Evolutionary conservation across 306 rosid genomes (phyloP), one percentile per base, ranked within the genome.

Genomic region (Medicago arabica): DNA sequence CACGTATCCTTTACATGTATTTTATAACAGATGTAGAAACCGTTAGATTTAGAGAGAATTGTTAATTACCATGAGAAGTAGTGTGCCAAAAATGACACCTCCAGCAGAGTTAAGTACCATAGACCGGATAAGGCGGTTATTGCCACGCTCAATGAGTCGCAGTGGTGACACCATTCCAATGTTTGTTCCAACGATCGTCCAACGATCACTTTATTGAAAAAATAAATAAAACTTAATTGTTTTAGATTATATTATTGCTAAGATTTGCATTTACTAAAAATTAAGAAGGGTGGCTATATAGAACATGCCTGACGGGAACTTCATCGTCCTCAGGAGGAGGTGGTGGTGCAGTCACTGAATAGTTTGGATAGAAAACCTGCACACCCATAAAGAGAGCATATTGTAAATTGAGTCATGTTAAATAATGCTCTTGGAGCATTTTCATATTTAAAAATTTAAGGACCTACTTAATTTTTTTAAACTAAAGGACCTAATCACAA

Each of bases 301-400:
- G 3, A 67, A 71, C 78, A 76, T 71, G 67, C 85, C 82, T 71
- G 19, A 66, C 76, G 1, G n/a, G 18, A 1, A 3, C 68, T 6
- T 65, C 15, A 0, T 53, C 15, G 0, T 53, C 75, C 0, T 34
- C 46, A 9, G 18, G 3, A 43, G 17, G 15, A 28, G 43, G 46
- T 19, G 47, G 53, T 5, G 8, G 53, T 5, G 8, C 69, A 8
- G 6, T 69, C 59, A 67, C 15, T 2, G 68, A 1, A 53, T 77
- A 67, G 7, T 82, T 55, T 17, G 85, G 82, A 13, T 0, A 9
- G 60, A 59, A 77, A 9, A 50, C 51, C 82, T 82, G 73, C 69
- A 57, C 21, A 51, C 7, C 7, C 11, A 65, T 9, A 18, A 19
- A 65, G 21, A 9, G n/a, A 28, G 31, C 31, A 28, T 28, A 3